phyloP scores from a whole-genome alignment of 345 rosid genomes.

The Arabis alpina region DNA sequence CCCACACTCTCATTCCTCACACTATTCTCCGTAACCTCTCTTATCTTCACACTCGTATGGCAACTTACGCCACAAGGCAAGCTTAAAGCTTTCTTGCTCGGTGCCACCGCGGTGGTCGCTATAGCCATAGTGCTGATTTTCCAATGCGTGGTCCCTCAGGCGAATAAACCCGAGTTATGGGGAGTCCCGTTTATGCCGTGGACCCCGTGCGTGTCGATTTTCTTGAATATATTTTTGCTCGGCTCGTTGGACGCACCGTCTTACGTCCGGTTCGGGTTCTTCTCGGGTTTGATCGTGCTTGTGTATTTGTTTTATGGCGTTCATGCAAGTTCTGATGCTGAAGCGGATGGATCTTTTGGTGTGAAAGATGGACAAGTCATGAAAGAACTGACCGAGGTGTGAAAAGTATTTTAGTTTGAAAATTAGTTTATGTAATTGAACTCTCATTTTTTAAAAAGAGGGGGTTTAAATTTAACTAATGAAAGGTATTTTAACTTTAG shows the following conservation, averaged over 20 bases:
- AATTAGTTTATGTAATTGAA: conserved; percentile 25
- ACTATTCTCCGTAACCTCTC: conserved; percentile 61
- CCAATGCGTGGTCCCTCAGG: conserved; percentile 61
- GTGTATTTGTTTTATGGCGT: conserved; percentile 82
- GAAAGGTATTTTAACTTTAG: not conserved
- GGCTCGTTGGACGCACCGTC: conserved; percentile 76
- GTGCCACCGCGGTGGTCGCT: conserved; percentile 48
- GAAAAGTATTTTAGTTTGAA: conserved; percentile 26
- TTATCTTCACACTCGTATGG: conserved; percentile 73
- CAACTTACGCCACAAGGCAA: conserved; percentile 58
- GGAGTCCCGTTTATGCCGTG: conserved; percentile 93
- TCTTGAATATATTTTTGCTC: conserved; percentile 75
- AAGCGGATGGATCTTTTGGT: conserved; percentile 50
- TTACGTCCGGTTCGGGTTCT: conserved; percentile 70
- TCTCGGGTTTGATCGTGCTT: conserved; percentile 62
- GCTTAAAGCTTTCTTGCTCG: conserved; percentile 60
- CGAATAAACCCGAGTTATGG: conserved; percentile 80
- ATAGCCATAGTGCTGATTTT: conserved; percentile 57
- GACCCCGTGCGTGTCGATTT: conserved; percentile 83
- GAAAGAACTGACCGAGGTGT: conserved; percentile 56
- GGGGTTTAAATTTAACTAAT: conserved; percentile 5
- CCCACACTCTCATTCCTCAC: conserved; percentile 75
- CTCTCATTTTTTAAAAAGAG: conserved; percentile 22
- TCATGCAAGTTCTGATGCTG: conserved; percentile 90
- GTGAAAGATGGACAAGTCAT: conserved; percentile 48